Evolutionary conservation across 306 rosid genomes (phyloP), one percentile per base, ranked within the genome.

Genomic region (Casuarina cunninghamiana): DNA sequence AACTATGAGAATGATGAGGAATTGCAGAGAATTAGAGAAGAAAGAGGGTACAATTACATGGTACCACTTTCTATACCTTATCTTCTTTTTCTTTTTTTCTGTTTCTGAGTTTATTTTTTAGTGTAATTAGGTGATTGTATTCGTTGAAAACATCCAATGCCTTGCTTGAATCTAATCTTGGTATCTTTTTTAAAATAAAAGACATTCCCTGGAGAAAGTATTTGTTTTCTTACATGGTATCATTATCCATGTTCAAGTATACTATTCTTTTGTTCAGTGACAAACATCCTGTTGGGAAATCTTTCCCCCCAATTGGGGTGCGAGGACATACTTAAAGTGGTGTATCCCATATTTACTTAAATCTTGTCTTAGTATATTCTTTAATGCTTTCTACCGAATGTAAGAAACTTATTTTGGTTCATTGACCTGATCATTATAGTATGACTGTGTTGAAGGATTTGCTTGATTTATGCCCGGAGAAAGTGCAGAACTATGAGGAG

Each of bases 1-100:
- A 81, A 75, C 45, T 90, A 82, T 37, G 93, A 88, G 72, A 88
- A 89, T 35, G 95, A 92, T 81, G 83, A 84, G 55, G 89, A 90
- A 48, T 89, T 92, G 80, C 87, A 50, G 72, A 84, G 79, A 11
- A 90, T 94, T 70, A 89, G 97, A 82, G 88, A 94, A 75, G 60
- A 82, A 74, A 89, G 96, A 71, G 97, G 93, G 72, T 94, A 90
- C 79, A 90, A 83, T 79, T 94, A 92, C 90, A 83, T 85, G 96
- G 98, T 94, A 81, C 43, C 13, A 10, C 57, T 7, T n/a, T 11
- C 32, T 10, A 6, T 21, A 35, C 5, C 7, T 15, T 53, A 7
- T 32, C 44, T 2, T 71, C 13, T 37, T 3, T 53, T 69, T 0
- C 50, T 2, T 17, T 6, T 19, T 43, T 26, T 73, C 75, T 12